These are phyloP conservation scores for Diaporthe sp. DNA, from an alignment of 2,329 filamentous ascomycete genomes.

Conservation along the genomic window DNA sequence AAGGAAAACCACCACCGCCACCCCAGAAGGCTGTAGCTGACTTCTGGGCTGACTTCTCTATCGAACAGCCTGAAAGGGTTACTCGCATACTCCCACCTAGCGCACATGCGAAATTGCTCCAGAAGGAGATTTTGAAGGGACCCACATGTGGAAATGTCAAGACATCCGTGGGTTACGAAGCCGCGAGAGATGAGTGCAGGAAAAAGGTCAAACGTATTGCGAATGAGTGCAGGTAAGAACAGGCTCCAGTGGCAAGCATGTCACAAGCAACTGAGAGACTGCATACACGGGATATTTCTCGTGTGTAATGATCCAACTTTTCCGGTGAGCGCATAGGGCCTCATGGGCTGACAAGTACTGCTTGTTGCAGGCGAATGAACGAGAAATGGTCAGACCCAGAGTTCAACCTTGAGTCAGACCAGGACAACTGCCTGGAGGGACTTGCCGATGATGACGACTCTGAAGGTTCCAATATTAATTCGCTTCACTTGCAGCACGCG, in stretches of 20 bases:
- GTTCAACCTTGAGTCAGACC: conserved; percentile 59
- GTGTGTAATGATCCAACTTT: neutral
- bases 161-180: conserved; percentile 58
- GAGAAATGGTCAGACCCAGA: conserved; percentile 61
- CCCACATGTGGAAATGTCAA: conserved; percentile 51
- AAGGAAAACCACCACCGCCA: neutral
- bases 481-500: neutral
- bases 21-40: conserved; percentile 42
- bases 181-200: conserved; percentile 56
- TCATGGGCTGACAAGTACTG: neutral
- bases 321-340: no score
- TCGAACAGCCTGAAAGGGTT: conserved; percentile 57
- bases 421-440: conserved; percentile 55
- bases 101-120: conserved; percentile 54
- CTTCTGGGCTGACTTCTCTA: conserved; percentile 60
- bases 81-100: conserved; percentile 60
- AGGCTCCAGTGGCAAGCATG: accelerated
- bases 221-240: conserved; percentile 52
- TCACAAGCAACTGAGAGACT: no score
- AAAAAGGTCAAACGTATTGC: conserved; percentile 56
- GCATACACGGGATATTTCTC: neutral
- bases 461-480: neutral
- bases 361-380: conserved; percentile 52
- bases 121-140: conserved; percentile 44
- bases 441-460: conserved; percentile 36